A percentile compares a stretch with the other conserved stretches of the same genome.
Evolutionary conservation across 1,139 yeast genomes (phyloP).

Genomic region (Candida sanyaensis): DNA sequence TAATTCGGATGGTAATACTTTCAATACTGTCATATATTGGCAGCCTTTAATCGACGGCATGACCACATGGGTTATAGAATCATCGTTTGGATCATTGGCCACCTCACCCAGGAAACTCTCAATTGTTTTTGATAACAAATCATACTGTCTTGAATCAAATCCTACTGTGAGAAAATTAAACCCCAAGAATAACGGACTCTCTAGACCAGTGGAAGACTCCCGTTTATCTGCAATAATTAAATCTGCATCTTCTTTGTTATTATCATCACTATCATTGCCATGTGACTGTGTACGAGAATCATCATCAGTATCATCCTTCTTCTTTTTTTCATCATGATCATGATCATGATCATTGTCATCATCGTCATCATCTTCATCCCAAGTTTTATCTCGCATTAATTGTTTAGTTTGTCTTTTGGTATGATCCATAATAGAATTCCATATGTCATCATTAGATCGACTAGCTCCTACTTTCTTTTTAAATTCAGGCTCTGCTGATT

Average conservation of each 20-base stretch:
- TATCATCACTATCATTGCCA: slow-evolving; percentile 1
- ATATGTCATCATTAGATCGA: slow-evolving; percentile 32
- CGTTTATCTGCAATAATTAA: not conserved
- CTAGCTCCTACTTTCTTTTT: slow-evolving; percentile 15
- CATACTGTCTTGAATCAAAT: slow-evolving; percentile 33
- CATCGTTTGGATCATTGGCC: slow-evolving; percentile 21
- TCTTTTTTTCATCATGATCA: not conserved
- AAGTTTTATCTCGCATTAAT: slow-evolving; percentile 22
- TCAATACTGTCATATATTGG: slow-evolving; percentile 25
- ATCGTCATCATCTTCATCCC: slow-evolving; percentile 30
- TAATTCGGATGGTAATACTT: slow-evolving; percentile 23
- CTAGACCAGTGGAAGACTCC: not conserved
- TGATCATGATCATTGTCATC: slow-evolving; percentile 7
- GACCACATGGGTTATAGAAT: slow-evolving; percentile 38
- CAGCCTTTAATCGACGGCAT: slow-evolving; percentile 40
- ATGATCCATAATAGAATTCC: slow-evolving; percentile 54
- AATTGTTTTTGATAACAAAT: slow-evolving; percentile 38
- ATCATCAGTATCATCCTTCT: not conserved
- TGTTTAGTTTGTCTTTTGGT: slow-evolving; percentile 20
- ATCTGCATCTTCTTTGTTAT: not conserved
- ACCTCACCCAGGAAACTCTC: slow-evolving; percentile 45
- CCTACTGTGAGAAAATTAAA: slow-evolving; percentile 40
- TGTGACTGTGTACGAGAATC: not conserved
- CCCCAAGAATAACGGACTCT: slow-evolving; percentile 31
- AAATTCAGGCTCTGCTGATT: slow-evolving; percentile 11